Percentiles rank a stretch among this genome's conserved stretches.
Conservation (phyloP, 768 basidiomycete species). For the Fomitopsis serialis region DNA sequence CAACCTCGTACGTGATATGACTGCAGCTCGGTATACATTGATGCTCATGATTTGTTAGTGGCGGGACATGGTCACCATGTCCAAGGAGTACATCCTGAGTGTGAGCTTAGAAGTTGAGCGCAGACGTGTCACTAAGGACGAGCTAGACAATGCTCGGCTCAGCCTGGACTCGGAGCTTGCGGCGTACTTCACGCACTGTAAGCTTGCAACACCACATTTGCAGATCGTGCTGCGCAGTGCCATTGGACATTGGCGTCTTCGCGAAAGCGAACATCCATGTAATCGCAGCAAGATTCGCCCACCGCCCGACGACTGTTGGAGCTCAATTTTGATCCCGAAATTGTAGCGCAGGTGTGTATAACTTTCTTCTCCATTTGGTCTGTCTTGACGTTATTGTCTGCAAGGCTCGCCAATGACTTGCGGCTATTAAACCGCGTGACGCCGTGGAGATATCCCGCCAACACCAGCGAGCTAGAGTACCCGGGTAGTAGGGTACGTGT, state of each 20-base stretch:
- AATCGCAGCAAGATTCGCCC: slow-evolving; percentile 93
- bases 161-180: slow-evolving; percentile 93
- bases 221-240: slow-evolving; percentile 93
- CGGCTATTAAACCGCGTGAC: slow-evolving; percentile 92
- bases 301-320: slow-evolving; percentile 80
- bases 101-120: slow-evolving; percentile 91
- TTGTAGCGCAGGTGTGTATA: slow-evolving; percentile 63
- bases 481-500: no score
- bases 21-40: no score
- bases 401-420: slow-evolving; percentile 88
- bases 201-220: slow-evolving; percentile 81
- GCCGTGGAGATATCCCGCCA: slow-evolving; percentile 87
- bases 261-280: slow-evolving; percentile 90
- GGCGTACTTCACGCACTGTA: slow-evolving; percentile 96
- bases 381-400: neutral
- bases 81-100: slow-evolving; percentile 91
- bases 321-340: slow-evolving; percentile 83
- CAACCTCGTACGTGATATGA: slow-evolving; percentile 28
- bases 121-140: slow-evolving; percentile 70
- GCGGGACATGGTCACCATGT: slow-evolving; percentile 77
- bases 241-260: slow-evolving; percentile 79
- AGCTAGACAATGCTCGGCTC: slow-evolving; percentile 78
- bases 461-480: no score
- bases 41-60: slow-evolving; percentile 47
- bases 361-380: neutral